Evolutionary conservation across 768 basidiomycete genomes (phyloP).

Genomic region (Russula griseocarnosa): DNA sequence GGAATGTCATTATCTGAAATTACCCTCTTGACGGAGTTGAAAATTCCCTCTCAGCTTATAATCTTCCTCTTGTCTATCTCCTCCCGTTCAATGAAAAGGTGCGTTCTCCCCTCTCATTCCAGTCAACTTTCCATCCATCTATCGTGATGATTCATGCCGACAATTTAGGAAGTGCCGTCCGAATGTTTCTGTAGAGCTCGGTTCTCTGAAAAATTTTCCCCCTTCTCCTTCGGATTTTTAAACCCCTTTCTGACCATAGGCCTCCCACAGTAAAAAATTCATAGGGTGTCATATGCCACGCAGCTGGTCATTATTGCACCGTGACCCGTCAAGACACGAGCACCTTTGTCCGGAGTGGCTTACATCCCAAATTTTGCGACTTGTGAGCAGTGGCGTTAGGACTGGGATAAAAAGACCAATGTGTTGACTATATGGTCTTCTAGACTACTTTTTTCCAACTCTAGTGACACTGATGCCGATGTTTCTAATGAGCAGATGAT

Average conservation of each 20-base stretch:
- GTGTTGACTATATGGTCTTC: background rate
- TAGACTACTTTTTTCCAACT: background rate
- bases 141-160: slow-evolving; percentile 25
- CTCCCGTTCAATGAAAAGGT: background rate
- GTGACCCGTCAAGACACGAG: background rate
- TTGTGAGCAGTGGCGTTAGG: background rate
- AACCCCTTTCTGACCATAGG: background rate
- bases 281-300: background rate
- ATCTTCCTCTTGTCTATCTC: slow-evolving; percentile 11
- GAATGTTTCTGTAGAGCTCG: slow-evolving; percentile 28
- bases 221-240: background rate
- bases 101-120: background rate
- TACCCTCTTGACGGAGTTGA: slow-evolving; percentile 17
- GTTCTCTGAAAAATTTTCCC: slow-evolving; percentile 23
- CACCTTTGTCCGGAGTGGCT: background rate
- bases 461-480: background rate
- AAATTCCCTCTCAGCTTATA: slow-evolving; percentile 24
- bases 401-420: background rate
- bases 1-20: slow-evolving; percentile 24
- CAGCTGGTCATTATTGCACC: no score
- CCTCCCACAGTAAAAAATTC: background rate
- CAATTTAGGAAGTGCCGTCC: slow-evolving; percentile 30
- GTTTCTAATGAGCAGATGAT: background rate
- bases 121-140: background rate
- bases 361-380: background rate